Evolutionary conservation across 805 yeast genomes (phyloP), one percentile per base, ranked within the genome.

Genomic region (Tetrapisispora namnaoensis): DNA sequence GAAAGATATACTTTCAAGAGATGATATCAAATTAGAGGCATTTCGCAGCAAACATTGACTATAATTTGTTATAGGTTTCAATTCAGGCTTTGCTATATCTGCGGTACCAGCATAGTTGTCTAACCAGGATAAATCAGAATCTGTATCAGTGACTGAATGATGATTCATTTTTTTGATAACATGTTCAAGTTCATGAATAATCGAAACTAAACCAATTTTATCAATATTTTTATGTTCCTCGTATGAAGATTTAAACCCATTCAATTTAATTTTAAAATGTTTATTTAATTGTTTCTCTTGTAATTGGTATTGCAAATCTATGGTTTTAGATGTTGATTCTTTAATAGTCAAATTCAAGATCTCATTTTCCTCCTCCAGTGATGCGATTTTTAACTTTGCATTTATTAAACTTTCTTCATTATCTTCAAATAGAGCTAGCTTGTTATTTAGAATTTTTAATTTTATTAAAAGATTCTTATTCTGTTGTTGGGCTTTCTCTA

Each of bases 131-230:
- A 38, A 22, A 8, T 20, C 42, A 21, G n/a, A 38, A 6, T 38
- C 42, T 9, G 3, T 16, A 17, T 18, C 10, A 9, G 10, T 20
- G 4, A 17, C 30, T 6, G 6, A 4, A 27, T 11, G 24, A 6
- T 16, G 16, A 32, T 5, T 32, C 2, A 24, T 3, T 8, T 41
- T 41, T 10, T n/a, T 17, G 13, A 41, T 17, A 16, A 32, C 10
- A 4, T 30, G 4, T n/a, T 27, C 36, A 3, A 41, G 61, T 18
- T 70, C 59, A 2, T 64, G 57, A 11, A 78, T 69, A 55, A 78
- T 80, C 34, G 74, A 73, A 0, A 75, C 54, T 16, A 77, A 55
- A 1, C 70, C 68, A 38, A 69, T 53, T 37, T 66, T 68, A 3
- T 62, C 67, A 3, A 63, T 58, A 38, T 57, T 58, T 27, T 66